Percentiles rank a stretch among this genome's conserved stretches.
phyloP scores from a whole-genome alignment of 139 green algal genomes.

The Tetraselmis chui region DNA sequence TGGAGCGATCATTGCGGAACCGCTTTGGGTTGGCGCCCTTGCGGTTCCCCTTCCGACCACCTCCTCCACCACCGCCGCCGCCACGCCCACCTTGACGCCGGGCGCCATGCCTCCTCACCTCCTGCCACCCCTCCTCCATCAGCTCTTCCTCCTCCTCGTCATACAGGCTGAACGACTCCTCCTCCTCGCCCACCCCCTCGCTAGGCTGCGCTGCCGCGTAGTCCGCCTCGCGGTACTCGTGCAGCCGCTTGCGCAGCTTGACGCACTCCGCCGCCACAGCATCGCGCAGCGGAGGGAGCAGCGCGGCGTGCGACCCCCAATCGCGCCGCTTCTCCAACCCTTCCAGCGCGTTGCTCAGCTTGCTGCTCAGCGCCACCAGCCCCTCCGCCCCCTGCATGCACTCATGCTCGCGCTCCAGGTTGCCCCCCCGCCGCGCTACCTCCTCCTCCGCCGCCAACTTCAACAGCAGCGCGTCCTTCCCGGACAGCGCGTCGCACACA shows the following conservation, averaged over 20 bases:
- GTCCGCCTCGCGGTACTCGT: neutral
- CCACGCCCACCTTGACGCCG: too few species aligned
- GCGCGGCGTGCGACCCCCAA: neutral
- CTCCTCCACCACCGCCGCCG: too few species aligned
- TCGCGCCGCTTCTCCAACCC: neutral
- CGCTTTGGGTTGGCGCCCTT: too few species aligned
- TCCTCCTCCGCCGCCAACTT: neutral
- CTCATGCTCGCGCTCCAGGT: neutral
- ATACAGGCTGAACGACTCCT: too few species aligned
- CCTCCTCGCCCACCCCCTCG: too few species aligned
- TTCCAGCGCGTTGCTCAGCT: neutral
- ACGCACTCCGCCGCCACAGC: neutral
- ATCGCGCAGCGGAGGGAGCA: neutral
- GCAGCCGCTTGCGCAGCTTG: neutral
- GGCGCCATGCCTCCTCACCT: too few species aligned
- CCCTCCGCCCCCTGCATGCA: neutral
- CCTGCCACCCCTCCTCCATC: too few species aligned
- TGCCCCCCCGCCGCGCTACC: neutral
- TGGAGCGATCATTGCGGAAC: slow-evolving; percentile 6
- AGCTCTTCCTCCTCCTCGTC: too few species aligned
- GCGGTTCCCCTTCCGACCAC: neutral
- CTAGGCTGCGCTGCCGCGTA: too few species aligned
- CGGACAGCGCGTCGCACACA: neutral
- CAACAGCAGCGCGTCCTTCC: neutral
- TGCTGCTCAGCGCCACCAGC: neutral